Percentiles rank a stretch among this genome's conserved stretches.
phyloP scores from a whole-genome alignment of 441 rosid species.

The Kokia cookei region DNA sequence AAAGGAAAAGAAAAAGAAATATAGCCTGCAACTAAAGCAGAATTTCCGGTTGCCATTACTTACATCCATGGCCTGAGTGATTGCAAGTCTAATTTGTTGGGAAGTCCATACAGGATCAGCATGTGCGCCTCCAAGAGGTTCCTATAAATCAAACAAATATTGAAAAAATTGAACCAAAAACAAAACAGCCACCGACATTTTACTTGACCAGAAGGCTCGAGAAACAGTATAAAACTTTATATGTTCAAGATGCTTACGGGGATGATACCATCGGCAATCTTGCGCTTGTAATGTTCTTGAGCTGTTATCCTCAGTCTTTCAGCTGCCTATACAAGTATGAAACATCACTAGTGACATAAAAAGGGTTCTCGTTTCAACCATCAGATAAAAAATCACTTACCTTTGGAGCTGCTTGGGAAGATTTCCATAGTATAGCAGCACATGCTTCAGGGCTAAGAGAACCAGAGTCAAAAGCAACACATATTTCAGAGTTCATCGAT shows the following conservation, averaged over 20 bases:
- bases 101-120: constrained; percentile 81
- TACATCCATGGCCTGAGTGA: constrained; percentile 65
- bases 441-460: constrained; percentile 63
- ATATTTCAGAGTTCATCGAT: background rate
- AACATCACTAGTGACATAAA: constrained; percentile 1
- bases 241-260: constrained; percentile 42
- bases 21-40: background rate
- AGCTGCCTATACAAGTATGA: constrained; percentile 64
- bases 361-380: background rate
- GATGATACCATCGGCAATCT: constrained; percentile 81
- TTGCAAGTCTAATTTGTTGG: constrained; percentile 63
- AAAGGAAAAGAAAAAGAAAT: background rate
- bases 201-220: background rate
- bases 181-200: background rate
- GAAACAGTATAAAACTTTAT: background rate
- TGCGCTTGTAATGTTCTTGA: constrained; percentile 51
- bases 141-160: constrained; percentile 31
- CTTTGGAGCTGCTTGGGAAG: constrained; percentile 81
- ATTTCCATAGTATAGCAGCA: constrained; percentile 45
- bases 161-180: background rate
- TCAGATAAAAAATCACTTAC: constrained; percentile 19
- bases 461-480: constrained; percentile 3
- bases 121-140: constrained; percentile 95
- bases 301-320: constrained; percentile 84
- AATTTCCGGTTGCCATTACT: constrained; percentile 11